Evolutionary conservation across 805 yeast species (phyloP).

Genomic region (Candida insectorum): DNA sequence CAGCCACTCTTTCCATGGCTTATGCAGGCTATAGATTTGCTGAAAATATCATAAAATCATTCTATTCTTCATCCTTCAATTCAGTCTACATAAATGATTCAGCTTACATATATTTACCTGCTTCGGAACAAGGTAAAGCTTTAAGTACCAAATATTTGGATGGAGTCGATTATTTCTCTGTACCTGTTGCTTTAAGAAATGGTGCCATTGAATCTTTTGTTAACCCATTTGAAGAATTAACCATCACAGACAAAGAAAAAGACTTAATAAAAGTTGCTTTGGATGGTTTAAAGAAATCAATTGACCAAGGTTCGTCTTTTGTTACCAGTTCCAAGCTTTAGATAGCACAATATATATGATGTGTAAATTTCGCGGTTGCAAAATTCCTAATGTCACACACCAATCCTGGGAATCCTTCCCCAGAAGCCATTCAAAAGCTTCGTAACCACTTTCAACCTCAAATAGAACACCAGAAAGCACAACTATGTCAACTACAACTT

Average conservation of each 20-base stretch:
- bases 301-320: constrained; percentile 38
- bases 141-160: constrained; percentile 34
- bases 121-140: constrained; percentile 45
- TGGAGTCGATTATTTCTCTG: constrained; percentile 44
- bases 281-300: constrained; percentile 36
- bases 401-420: background rate
- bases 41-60: constrained; percentile 42
- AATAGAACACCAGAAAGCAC: too few species aligned
- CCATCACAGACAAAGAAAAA: constrained; percentile 27
- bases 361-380: background rate
- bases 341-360: too few species aligned
- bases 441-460: too few species aligned
- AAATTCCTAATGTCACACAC: background rate
- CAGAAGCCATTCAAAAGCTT: too few species aligned
- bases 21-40: constrained; percentile 86
- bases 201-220: constrained; percentile 36
- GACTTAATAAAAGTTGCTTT: constrained; percentile 35
- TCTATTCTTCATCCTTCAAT: constrained; percentile 15
- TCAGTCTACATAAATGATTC: constrained; percentile 38
- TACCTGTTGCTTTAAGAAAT: constrained; percentile 41
- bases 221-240: constrained; percentile 31
- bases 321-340: constrained; percentile 38
- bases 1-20: constrained; percentile 96
- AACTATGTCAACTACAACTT: too few species aligned
- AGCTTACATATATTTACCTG: constrained; percentile 53